A percentile compares a stretch with the other conserved stretches of the same genome.
Evolutionary conservation across 768 basidiomycete genomes (phyloP).

Genomic region (Phanerochaete carnosa): DNA sequence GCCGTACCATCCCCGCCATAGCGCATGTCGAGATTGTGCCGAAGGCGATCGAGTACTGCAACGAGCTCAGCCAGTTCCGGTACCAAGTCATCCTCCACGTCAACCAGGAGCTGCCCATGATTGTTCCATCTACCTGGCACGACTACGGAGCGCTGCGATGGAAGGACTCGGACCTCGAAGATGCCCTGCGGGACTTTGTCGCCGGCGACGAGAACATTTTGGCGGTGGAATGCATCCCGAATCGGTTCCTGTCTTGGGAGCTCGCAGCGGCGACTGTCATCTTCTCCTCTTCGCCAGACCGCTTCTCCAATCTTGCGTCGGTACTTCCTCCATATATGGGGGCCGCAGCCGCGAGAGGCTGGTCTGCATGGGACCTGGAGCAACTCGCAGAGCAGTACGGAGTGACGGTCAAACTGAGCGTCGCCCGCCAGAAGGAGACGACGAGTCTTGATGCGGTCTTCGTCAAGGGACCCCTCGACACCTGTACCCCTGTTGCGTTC

Average conservation of each 20-base stretch:
- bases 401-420: neutral
- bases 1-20: neutral
- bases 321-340: neutral
- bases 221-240: neutral
- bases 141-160: neutral
- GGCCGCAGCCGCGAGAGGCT: neutral
- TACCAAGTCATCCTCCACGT: neutral
- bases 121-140: neutral
- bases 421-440: neutral
- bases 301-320: neutral
- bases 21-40: neutral
- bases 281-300: neutral
- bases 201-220: neutral
- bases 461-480: neutral
- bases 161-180: neutral
- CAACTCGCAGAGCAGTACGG: neutral
- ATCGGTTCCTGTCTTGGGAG: neutral
- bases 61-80: neutral
- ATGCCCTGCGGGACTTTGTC: neutral
- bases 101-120: neutral
- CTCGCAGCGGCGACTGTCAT: neutral
- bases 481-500: neutral
- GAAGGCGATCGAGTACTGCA: neutral
- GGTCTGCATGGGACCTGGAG: neutral
- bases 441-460: neutral